Conservation (phyloP, 306 rosid species). For the Abrus precatorius region DNA sequence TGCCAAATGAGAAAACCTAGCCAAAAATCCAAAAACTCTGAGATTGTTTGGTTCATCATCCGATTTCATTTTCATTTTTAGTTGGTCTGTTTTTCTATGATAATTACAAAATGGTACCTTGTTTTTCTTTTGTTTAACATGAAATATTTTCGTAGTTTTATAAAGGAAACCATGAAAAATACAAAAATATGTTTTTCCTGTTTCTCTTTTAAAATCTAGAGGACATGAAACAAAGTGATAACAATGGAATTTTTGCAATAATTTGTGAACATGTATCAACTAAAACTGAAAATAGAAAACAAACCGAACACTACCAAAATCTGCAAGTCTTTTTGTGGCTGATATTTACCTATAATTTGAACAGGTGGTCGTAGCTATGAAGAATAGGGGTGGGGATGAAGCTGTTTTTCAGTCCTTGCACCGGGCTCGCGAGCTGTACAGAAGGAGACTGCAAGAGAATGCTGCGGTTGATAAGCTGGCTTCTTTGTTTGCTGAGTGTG, state of each 20-base stretch:
- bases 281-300: not conserved
- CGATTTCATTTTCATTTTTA: slow-evolving; percentile 25
- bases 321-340: slow-evolving; percentile 10
- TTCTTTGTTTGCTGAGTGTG: slow-evolving; percentile 96
- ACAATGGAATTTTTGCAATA: not conserved
- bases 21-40: not conserved
- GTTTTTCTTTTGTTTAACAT: not conserved
- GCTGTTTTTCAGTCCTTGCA: slow-evolving; percentile 81
- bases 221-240: not conserved
- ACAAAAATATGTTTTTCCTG: not conserved
- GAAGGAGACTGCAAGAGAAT: slow-evolving; percentile 74
- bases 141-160: not conserved
- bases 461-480: slow-evolving; percentile 86
- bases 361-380: slow-evolving; percentile 84
- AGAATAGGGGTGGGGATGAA: slow-evolving; percentile 85
- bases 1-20: not conserved
- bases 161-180: not conserved
- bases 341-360: slow-evolving; percentile 40
- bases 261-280: not conserved
- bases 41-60: slow-evolving; percentile 23
- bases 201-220: not conserved
- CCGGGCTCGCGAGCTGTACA: slow-evolving; percentile 86
- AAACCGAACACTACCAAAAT: not conserved
- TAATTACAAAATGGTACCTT: too few relatives aligned
- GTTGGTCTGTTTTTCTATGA: not conserved